Conservation (phyloP, 2,329 filamentous ascomycete species). For the Cryphonectria naterciae region DNA sequence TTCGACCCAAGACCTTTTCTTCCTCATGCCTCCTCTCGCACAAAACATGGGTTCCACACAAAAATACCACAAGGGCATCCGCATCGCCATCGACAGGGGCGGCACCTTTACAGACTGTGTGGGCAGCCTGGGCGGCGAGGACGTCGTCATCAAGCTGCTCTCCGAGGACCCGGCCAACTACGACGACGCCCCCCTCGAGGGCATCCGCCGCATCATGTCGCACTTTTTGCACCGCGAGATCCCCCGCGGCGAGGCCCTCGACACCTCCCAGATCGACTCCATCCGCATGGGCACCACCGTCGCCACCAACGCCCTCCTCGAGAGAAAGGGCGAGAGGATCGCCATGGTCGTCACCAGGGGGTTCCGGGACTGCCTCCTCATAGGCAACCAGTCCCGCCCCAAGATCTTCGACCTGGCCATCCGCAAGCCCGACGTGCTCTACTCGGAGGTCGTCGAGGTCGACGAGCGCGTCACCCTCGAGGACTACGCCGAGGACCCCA, state of each 20-base stretch:
- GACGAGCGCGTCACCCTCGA: conserved; percentile 90
- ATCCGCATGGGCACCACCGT: conserved; percentile 97
- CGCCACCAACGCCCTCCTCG: conserved; percentile 87
- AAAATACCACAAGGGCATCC: conserved; percentile 63
- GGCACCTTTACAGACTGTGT: conserved; percentile 94
- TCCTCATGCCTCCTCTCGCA: not conserved
- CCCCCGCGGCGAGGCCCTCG: conserved; percentile 76
- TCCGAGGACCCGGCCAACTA: conserved; percentile 92
- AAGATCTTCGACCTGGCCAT: conserved; percentile 92
- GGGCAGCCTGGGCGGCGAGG: conserved; percentile 65
- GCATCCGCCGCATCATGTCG: conserved; percentile 83
- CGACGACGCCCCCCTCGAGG: conserved; percentile 86
- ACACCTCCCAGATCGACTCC: conserved; percentile 82
- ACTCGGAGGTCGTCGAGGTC: conserved; percentile 83
- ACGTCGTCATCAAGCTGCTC: conserved; percentile 60
- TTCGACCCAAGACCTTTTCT: not conserved
- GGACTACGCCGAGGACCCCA: conserved; percentile 88
- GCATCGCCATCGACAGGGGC: conserved; percentile 78
- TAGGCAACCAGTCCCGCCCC: conserved; percentile 88
- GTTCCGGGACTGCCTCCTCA: conserved; percentile 84
- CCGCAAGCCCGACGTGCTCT: conserved; percentile 82
- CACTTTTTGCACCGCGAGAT: conserved; percentile 77
- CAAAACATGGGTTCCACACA: conserved; percentile 41
- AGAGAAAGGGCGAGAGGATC: conserved; percentile 87
- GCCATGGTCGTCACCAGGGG: conserved; percentile 86